Conservation (phyloP, 2,329 filamentous ascomycete species). For the Septoria petroselini region DNA sequence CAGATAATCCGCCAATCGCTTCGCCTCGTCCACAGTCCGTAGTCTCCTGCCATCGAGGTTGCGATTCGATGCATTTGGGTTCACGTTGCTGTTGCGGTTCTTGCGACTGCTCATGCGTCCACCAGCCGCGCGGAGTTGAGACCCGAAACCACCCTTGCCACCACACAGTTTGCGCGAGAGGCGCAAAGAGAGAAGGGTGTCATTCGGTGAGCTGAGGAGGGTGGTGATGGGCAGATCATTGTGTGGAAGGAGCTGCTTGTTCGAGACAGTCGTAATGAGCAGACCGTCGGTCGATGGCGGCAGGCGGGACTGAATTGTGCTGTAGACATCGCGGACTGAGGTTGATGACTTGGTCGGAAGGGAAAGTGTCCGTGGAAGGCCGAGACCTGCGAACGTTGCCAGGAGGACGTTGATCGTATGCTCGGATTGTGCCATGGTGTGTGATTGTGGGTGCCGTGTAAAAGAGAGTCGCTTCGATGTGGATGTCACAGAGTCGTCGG, state of each 20-base stretch:
- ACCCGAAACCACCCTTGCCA: slow-evolving; percentile 97
- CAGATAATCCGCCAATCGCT: slow-evolving; percentile 89
- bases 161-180: slow-evolving; percentile 77
- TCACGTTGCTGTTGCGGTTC: slow-evolving; percentile 71
- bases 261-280: slow-evolving; percentile 77
- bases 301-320: slow-evolving; percentile 59
- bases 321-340: slow-evolving; percentile 62
- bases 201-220: slow-evolving; percentile 52
- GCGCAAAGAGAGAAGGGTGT: slow-evolving; percentile 74
- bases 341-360: slow-evolving; percentile 67
- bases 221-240: slow-evolving; percentile 58
- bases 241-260: slow-evolving; percentile 61
- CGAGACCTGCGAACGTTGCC: slow-evolving; percentile 77
- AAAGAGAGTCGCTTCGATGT: not conserved
- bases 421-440: slow-evolving; percentile 12
- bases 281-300: slow-evolving; percentile 59
- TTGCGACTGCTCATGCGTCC: slow-evolving; percentile 97
- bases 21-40: slow-evolving; percentile 90
- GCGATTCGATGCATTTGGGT: slow-evolving; percentile 77
- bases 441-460: too few relatives aligned
- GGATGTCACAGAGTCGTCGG: not conserved
- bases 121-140: slow-evolving; percentile 90
- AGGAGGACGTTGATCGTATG: slow-evolving; percentile 73
- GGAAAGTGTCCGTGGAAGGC: slow-evolving; percentile 76
- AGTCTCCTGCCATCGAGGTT: slow-evolving; percentile 89